Conservation (phyloP, 139 green algal species). For the Spirogloea muscicola region DNA sequence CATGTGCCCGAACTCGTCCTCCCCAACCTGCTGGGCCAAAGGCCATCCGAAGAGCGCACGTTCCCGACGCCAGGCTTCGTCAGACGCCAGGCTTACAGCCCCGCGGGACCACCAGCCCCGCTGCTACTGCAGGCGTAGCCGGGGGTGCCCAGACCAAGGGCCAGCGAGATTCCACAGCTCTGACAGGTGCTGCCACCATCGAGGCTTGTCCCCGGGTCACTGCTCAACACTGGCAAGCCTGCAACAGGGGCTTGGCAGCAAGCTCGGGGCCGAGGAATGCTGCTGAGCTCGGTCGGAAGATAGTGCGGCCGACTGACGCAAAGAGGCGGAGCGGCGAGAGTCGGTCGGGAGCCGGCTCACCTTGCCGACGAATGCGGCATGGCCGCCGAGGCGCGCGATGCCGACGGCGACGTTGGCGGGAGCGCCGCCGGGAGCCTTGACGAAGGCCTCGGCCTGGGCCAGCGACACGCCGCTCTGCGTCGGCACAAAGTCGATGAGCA, state of each 20-base stretch:
- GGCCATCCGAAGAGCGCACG: background rate
- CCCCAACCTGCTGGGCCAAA: slow-evolving; percentile 11
- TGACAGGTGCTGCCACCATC: background rate
- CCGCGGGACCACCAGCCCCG: background rate
- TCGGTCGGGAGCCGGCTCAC: background rate
- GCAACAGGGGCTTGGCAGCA: no score
- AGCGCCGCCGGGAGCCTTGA: slow-evolving; percentile 34
- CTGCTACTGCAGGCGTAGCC: background rate
- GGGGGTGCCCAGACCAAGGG: background rate
- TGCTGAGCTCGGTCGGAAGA: no score
- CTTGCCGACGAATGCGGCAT: slow-evolving; percentile 38
- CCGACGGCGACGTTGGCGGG: slow-evolving; percentile 41
- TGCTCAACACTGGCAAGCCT: background rate
- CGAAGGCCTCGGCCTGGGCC: slow-evolving; percentile 29
- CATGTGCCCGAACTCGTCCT: slow-evolving; percentile 46
- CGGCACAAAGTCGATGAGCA: slow-evolving; percentile 46
- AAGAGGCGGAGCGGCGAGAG: background rate
- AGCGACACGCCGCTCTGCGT: slow-evolving; percentile 41
- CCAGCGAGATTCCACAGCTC: background rate
- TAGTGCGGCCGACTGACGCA: background rate
- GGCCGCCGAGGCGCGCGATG: slow-evolving; percentile 27
- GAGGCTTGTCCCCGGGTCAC: background rate
- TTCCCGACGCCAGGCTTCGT: background rate
- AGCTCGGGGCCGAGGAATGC: no score
- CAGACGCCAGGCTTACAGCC: background rate